Evolutionary conservation across 352 stramenopile genomes (phyloP).

Genomic region (Phytophthora pini): DNA sequence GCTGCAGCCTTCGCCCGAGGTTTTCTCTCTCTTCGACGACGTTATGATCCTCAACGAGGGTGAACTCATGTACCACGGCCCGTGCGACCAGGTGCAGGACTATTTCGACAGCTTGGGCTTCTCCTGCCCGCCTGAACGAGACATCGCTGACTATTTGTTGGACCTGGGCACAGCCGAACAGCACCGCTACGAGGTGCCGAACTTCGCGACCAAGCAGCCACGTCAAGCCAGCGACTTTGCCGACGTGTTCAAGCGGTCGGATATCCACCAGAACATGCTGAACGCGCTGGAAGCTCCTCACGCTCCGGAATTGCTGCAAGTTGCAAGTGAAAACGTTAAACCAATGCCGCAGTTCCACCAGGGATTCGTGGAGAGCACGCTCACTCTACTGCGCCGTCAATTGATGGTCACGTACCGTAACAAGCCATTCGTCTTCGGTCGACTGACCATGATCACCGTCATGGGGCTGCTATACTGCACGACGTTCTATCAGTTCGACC

Average conservation of each 20-base stretch:
- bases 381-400: constrained; percentile 48
- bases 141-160: constrained; percentile 42
- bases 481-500: constrained; percentile 52
- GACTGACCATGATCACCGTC: constrained; percentile 58
- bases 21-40: constrained; percentile 82
- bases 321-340: constrained; percentile 9
- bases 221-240: constrained; percentile 29
- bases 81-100: constrained; percentile 42
- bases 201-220: constrained; percentile 20
- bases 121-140: constrained; percentile 32
- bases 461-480: constrained; percentile 46
- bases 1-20: constrained; percentile 89
- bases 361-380: constrained; percentile 36
- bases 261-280: constrained; percentile 38
- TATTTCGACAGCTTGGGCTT: constrained; percentile 56
- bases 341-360: constrained; percentile 41
- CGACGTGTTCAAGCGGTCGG: constrained; percentile 42
- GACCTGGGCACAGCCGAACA: constrained; percentile 39
- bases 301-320: constrained; percentile 21
- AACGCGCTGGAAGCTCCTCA: constrained; percentile 36
- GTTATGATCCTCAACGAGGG: constrained; percentile 73
- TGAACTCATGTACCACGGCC: constrained; percentile 79
- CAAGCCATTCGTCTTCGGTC: constrained; percentile 31
- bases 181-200: constrained; percentile 25
- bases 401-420: constrained; percentile 58